phyloP scores from a whole-genome alignment of 345 rosid species.

The Ceriops decandra region DNA sequence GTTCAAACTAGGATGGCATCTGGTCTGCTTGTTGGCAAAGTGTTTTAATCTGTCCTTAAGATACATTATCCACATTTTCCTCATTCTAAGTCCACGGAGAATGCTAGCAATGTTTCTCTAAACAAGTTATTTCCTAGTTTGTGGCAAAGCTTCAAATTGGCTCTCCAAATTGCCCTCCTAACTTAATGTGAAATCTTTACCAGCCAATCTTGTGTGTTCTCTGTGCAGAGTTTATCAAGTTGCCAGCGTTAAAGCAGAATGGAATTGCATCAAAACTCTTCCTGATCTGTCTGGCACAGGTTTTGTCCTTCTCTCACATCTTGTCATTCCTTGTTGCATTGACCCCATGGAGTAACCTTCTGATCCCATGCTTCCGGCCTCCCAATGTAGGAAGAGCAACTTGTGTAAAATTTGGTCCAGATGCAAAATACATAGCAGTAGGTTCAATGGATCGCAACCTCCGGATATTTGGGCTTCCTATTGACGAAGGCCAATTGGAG shows the following conservation, averaged over 20 bases:
- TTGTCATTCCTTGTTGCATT: background rate
- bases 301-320: slow-evolving; percentile 12
- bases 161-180: background rate
- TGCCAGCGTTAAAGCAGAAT: slow-evolving; percentile 86
- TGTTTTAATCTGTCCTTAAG: no score
- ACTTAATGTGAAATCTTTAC: background rate
- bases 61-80: no score
- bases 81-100: no score
- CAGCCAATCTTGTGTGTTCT: background rate
- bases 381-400: slow-evolving; percentile 59
- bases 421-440: slow-evolving; percentile 75
- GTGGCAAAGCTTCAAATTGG: background rate
- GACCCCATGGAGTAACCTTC: background rate
- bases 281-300: slow-evolving; percentile 98
- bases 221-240: slow-evolving; percentile 72
- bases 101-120: background rate
- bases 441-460: slow-evolving; percentile 95
- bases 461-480: slow-evolving; percentile 73
- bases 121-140: background rate
- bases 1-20: no score
- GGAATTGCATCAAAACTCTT: slow-evolving; percentile 81
- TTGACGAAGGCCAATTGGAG: slow-evolving; percentile 44
- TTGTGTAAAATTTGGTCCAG: slow-evolving; percentile 67
- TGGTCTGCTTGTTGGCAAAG: background rate
- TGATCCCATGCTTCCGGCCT: background rate